A percentile compares a stretch with the other conserved stretches of the same genome.
These are phyloP conservation scores for Hypoxylon sp. DNA, from an alignment of 2,329 filamentous ascomycete species.

Conservation along the genomic window DNA sequence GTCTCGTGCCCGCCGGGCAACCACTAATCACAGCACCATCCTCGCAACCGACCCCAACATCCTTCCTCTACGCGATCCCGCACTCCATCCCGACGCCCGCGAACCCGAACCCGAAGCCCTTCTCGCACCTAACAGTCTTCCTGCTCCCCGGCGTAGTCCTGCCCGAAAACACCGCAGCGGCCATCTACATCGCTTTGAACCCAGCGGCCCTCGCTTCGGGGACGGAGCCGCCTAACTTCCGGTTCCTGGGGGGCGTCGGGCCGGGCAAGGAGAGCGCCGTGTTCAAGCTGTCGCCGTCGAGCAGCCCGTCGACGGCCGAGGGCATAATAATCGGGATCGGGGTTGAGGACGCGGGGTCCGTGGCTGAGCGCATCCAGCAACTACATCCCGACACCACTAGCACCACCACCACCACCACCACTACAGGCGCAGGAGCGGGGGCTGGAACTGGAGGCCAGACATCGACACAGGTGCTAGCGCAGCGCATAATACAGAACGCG, in stretches of 20 bases:
- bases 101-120: slow-evolving; percentile 60
- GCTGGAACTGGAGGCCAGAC: slow-evolving; percentile 52
- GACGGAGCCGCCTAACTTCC: slow-evolving; percentile 73
- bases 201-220: slow-evolving; percentile 57
- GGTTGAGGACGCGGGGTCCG: slow-evolving; percentile 81
- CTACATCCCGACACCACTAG: slow-evolving; percentile 21
- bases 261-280: slow-evolving; percentile 93
- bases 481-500: slow-evolving; percentile 95
- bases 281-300: slow-evolving; percentile 74
- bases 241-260: slow-evolving; percentile 89
- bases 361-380: slow-evolving; percentile 67
- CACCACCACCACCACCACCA: slow-evolving; percentile 27
- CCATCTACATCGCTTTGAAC: slow-evolving; percentile 83
- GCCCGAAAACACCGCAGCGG: slow-evolving; percentile 83
- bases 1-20: slow-evolving; percentile 73
- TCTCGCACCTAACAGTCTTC: slow-evolving; percentile 91
- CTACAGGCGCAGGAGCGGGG: background rate
- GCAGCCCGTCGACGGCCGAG: slow-evolving; percentile 11
- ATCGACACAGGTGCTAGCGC: slow-evolving; percentile 84
- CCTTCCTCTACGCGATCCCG: slow-evolving; percentile 70
- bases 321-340: slow-evolving; percentile 83
- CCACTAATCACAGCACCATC: slow-evolving; percentile 70
- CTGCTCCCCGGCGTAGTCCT: slow-evolving; percentile 83
- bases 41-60: slow-evolving; percentile 58
- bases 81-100: slow-evolving; percentile 54